Evolutionary conservation across 106 monocot genomes (phyloP), one percentile per base, ranked within the genome.

Genomic region (Platanthera zijinensis): DNA sequence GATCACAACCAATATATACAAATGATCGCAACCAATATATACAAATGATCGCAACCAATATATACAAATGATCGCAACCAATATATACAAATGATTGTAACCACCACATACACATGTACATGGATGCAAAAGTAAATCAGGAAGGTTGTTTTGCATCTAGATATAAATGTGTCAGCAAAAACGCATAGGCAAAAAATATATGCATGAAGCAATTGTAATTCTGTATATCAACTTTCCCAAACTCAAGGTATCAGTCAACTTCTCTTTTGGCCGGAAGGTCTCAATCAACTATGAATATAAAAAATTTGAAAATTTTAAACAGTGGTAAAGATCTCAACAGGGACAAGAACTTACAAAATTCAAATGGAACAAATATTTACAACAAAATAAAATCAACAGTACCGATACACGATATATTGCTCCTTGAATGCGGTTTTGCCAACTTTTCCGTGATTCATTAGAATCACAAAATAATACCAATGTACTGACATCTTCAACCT

Each of bases 381-480:
- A 10, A 10, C 8, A 10, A 12, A 11, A 66, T 30, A 12, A 10
- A 12, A 21, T 14, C 21, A 52, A 76, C 71, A 75, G 53, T 94
- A 99, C 99, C 79, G 99, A 94, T 84, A 89, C 84, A 79, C 99
- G 99, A 85, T 99, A 99, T 76, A 91, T 92, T 51, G 99, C 88
- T 69, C 82, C 94, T 82, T 99, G 99, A 72, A 99, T 61, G 45
- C 91, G 89, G 71, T 78, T 92, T 51, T 94, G 89, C 99, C 99
- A 99, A 7, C 78, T 84, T 51, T 79, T 89, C 28, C 80, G 57
- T 69, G 76, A 76, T 77, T 99, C 94, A 72, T 88, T 84, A 82
- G 72, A 78, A 71, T 91, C 90, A 76, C 83, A 90, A 10, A 80
- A 82, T 52, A 99, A 81, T 81, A 94, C 87, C 78, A 92, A 79